A percentile compares a stretch with the other conserved stretches of the same genome.
Evolutionary conservation across 768 basidiomycete genomes (phyloP).

Genomic region (Suillus weaverae): DNA sequence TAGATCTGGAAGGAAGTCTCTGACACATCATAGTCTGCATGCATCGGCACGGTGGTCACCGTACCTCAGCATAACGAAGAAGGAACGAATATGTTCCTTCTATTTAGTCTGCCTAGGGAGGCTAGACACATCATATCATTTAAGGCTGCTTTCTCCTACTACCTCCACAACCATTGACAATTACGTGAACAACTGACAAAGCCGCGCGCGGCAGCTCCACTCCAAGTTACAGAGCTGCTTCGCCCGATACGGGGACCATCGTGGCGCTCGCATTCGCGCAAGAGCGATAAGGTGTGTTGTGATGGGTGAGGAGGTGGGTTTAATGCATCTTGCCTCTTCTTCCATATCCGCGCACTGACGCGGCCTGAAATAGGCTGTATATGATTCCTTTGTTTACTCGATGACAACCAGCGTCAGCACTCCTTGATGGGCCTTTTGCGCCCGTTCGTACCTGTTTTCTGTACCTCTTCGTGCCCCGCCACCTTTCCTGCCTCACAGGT

Average conservation of each 20-base stretch:
- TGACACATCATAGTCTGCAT: not conserved
- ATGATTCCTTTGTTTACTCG: not conserved
- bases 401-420: not conserved
- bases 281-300: not conserved
- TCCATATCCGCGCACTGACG: not conserved
- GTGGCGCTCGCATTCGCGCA: not conserved
- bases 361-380: not conserved
- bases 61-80: not conserved
- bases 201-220: not conserved
- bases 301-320: not conserved
- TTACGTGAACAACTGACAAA: not conserved
- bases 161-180: not conserved
- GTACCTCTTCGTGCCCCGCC: constrained; percentile 14
- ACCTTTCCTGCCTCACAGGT: constrained; percentile 45
- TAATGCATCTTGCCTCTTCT: not conserved
- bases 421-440: not conserved
- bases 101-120: not conserved
- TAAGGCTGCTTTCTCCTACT: not conserved
- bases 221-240: not conserved
- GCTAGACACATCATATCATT: not conserved
- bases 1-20: not conserved
- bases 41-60: not conserved
- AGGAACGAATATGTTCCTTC: not conserved
- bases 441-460: not conserved
- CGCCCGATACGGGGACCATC: not conserved